Base-by-base conservation (phyloP, 331 rosid genomes). In the Rosa hybrid region DNA sequence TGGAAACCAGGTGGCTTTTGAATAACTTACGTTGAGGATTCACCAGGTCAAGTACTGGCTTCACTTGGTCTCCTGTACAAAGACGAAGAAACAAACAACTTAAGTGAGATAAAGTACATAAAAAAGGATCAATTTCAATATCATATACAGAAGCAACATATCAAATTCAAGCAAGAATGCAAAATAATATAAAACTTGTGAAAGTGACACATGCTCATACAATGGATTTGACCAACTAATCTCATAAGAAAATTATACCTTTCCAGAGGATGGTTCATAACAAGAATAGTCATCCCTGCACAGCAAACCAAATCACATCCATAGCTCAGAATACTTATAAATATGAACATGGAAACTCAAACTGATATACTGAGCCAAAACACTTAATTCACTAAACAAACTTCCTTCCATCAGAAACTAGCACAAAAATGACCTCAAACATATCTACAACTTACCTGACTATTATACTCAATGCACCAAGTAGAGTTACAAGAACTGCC, bases 21-120 rank as follows among this genome's bases (percentile, higher is more conserved):
- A 41, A 71, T 76, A 82, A 95, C 98, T 85, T 95, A 85, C 87
- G 95, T 69, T 95, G 99, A 71, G 96, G 98, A 89, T 93, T 95
- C 75, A 81, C 88, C 77, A 88, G 86, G 84, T 95, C 93, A 79
- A 93, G 80, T 77, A 89, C 51, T 9, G 97, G 97, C 85, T 91
- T 87, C 80, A 90, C 62, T 39, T 84, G 85, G 79, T 85, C 86
- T 83, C 97, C 98, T 93, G 87, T 63, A 80, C 72, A 51, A 56
- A 65, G 20, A 80, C 25, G 51, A 78, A 75, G 78, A 79, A 68
- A 83, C 27, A 20, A 63, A 54, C 41, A 68, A 71, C 39, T 60
- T 74, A 27, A 27, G 30, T 27, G 30, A 27, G 30, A 27, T 27
- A 27, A 27, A 27, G 30, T 27, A 27, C 30, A 27, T n/a, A n/a